These are phyloP conservation scores for Ilyonectria sp. DNA, from an alignment of 2,329 filamentous ascomycete genomes.

Conservation along the genomic window DNA sequence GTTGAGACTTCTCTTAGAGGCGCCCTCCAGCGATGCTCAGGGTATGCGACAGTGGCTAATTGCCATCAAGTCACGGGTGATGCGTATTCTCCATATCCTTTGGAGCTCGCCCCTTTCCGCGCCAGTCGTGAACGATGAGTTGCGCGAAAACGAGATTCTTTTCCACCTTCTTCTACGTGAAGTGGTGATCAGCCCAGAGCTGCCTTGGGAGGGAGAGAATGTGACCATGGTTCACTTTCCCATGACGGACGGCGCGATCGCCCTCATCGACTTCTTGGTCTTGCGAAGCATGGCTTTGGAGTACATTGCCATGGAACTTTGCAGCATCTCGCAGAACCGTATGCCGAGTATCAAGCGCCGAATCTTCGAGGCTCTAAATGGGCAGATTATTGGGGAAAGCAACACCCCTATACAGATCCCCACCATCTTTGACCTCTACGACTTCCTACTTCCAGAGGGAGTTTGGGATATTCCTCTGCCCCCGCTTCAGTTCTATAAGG, in stretches of 20 bases:
- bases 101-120: slow-evolving; percentile 89
- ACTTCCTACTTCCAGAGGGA: slow-evolving; percentile 78
- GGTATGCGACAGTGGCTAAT: slow-evolving; percentile 79
- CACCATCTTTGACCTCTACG: slow-evolving; percentile 92
- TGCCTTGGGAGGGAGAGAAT: slow-evolving; percentile 81
- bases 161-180: slow-evolving; percentile 83
- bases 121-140: slow-evolving; percentile 80
- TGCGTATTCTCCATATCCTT: slow-evolving; percentile 83
- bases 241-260: slow-evolving; percentile 74
- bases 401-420: slow-evolving; percentile 78
- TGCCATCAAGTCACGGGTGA: slow-evolving; percentile 76
- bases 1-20: slow-evolving; percentile 78
- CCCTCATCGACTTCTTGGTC: slow-evolving; percentile 83
- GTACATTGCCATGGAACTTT: slow-evolving; percentile 89
- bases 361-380: slow-evolving; percentile 82
- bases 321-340: slow-evolving; percentile 79
- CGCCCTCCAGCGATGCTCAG: slow-evolving; percentile 75
- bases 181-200: slow-evolving; percentile 76
- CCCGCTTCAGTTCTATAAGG: slow-evolving; percentile 71
- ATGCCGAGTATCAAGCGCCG: slow-evolving; percentile 79
- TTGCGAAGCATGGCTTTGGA: slow-evolving; percentile 85
- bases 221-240: slow-evolving; percentile 77
- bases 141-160: slow-evolving; percentile 85
- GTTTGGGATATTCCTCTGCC: slow-evolving; percentile 68
- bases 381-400: slow-evolving; percentile 77